These are phyloP conservation scores for Poterioochromonas sp. DNA, from an alignment of 352 stramenopile species.

Conservation along the genomic window DNA sequence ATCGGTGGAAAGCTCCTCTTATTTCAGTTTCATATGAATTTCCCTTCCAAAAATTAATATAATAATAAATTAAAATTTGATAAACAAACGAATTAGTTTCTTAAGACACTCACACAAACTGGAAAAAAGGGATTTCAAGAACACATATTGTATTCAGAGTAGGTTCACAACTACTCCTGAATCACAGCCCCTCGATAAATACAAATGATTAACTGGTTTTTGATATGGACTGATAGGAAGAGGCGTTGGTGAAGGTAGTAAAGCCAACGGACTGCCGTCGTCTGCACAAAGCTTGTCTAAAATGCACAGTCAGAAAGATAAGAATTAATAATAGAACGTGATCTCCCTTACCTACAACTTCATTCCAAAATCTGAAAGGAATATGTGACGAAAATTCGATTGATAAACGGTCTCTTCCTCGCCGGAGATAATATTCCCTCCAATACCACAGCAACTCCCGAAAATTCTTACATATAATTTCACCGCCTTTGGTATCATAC, in stretches of 20 bases:
- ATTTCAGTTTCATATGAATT: no score
- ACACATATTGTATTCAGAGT: no score
- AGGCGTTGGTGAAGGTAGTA: slow-evolving; percentile 50
- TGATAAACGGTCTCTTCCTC: slow-evolving; percentile 76
- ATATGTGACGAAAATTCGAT: slow-evolving; percentile 89
- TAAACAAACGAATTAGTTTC: no score
- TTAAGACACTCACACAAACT: no score
- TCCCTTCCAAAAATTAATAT: no score
- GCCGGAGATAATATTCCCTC: slow-evolving; percentile 86
- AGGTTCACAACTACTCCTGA: no score
- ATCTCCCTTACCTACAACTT: slow-evolving; percentile 53
- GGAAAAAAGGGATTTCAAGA: no score
- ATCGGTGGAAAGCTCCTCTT: no score
- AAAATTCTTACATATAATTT: slow-evolving; percentile 66
- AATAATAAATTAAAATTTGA: no score
- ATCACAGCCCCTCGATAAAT: no score
- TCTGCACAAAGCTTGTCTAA: slow-evolving; percentile 79
- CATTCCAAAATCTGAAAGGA: slow-evolving; percentile 80
- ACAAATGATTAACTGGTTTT: background rate
- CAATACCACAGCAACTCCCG: slow-evolving; percentile 85
- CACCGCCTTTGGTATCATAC: no score
- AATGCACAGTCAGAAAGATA: background rate
- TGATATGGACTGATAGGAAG: slow-evolving; percentile 54
- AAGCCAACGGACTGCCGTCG: slow-evolving; percentile 68
- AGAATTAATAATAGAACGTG: background rate